These are phyloP conservation scores for Durusdinium trenchii DNA, from an alignment of 73 alveolate genomes.

Conservation along the genomic window DNA sequence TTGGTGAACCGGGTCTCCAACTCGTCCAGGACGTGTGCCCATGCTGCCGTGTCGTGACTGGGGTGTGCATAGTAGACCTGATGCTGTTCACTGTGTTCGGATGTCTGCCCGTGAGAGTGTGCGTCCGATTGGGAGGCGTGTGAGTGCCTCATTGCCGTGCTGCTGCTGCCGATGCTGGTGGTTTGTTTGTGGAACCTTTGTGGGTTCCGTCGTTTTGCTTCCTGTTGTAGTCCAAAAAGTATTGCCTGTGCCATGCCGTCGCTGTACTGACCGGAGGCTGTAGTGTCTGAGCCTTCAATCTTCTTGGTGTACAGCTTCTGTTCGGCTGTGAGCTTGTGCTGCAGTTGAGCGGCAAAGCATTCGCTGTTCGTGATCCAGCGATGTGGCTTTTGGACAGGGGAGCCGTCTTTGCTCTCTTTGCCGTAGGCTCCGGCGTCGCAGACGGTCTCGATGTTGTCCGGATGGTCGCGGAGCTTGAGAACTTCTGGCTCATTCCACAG, in stretches of 20 bases:
- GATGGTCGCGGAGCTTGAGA: not conserved
- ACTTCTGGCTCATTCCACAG: not conserved
- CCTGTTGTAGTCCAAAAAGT: not conserved
- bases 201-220: not conserved
- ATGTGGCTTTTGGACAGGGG: constrained; percentile 5
- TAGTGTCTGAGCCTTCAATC: not conserved
- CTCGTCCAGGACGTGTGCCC: not conserved
- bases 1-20: not conserved
- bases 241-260: not conserved
- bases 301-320: not conserved
- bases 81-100: not conserved
- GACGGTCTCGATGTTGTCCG: not conserved
- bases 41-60: not conserved
- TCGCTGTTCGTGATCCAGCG: not conserved
- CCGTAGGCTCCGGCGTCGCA: constrained; percentile 1
- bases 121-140: too few species aligned
- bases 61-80: not conserved
- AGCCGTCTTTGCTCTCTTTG: not conserved
- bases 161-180: too few species aligned
- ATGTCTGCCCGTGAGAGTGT: too few species aligned
- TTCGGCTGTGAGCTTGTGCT: not conserved
- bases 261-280: not conserved
- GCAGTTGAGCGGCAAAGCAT: not conserved
- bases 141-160: too few species aligned
- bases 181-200: too few species aligned